Evolutionary conservation across 768 basidiomycete genomes (phyloP), one percentile per base, ranked within the genome.

Genomic region (Scleroderma bovista): DNA sequence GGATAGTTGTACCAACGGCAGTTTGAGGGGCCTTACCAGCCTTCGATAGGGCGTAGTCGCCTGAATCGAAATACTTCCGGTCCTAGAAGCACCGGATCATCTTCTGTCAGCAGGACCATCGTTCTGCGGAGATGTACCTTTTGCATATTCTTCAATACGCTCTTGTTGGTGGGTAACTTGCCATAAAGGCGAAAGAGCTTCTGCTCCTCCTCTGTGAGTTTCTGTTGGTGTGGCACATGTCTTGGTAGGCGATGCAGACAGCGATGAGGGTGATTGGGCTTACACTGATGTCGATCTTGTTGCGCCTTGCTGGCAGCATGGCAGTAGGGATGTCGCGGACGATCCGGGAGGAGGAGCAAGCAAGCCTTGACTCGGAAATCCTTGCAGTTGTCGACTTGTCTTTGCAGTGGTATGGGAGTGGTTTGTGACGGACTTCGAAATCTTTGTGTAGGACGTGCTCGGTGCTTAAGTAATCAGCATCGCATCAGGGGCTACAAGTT

Each of bases 11-110:
- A 24, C 96, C 96, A 48, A 97, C 92, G 3, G 82, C 77, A 55
- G 78, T 88, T 67, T 91, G 89, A 43, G 90, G 85, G n/a, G 86
- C 77, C 42, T 87, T 84, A 23, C 96, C 88, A 3, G 96, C 96
- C 69, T 98, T 97, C 45, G 92, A 93, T 57, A 99, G 76, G 26
- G 94, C 94, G 63, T 98, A 98, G 68, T 99, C 96, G 51, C 96
- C 96, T 49, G 95, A 98, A 72, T 98, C 96, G 68, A 99, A 99
- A 73, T 93, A 99, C 71, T 98, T 98, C 62, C 96, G 89, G 64
- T 99, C 95, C 94, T 97, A 58, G 33, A 46, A 20, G 41, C n/a
- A 55, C 50, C 48, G 16, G n/a, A 36, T 36, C 13, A 36, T 13
- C 12, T n/a, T 5, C 34, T 6, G 34, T 36, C 12, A 13, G 34